These are phyloP conservation scores for Neofusicoccum umdonicola DNA, from an alignment of 2,329 filamentous ascomycete species.

Conservation along the genomic window DNA sequence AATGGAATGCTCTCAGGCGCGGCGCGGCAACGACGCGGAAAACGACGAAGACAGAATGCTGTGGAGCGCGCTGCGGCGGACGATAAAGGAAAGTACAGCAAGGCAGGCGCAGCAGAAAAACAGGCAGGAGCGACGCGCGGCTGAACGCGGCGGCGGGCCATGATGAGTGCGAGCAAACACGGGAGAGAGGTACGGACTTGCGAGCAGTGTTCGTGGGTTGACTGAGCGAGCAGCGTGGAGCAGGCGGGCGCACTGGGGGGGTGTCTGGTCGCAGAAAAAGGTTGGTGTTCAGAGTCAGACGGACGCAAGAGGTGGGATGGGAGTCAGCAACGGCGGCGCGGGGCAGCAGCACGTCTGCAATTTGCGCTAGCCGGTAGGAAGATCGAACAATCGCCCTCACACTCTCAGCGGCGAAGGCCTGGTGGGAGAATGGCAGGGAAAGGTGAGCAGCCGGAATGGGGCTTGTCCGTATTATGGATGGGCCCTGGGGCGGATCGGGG, in stretches of 20 bases:
- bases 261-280: slow-evolving; percentile 6
- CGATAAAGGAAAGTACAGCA: slow-evolving; percentile 3
- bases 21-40: background rate
- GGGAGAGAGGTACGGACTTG: slow-evolving; percentile 12
- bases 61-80: background rate
- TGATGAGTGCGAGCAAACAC: background rate
- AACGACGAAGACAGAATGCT: background rate
- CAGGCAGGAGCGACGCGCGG: slow-evolving; percentile 9
- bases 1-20: background rate
- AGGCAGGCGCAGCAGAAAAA: slow-evolving; percentile 9
- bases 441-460: slow-evolving; percentile 17
- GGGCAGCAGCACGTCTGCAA: slow-evolving; percentile 5
- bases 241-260: background rate
- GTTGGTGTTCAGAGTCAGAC: slow-evolving; percentile 14
- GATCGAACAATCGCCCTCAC: slow-evolving; percentile 11
- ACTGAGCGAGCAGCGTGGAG: background rate
- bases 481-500: slow-evolving; percentile 15
- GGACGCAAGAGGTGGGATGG: slow-evolving; percentile 14
- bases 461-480: slow-evolving; percentile 20
- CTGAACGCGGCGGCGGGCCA: background rate
- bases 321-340: slow-evolving; percentile 10
- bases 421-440: slow-evolving; percentile 14
- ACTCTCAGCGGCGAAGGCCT: slow-evolving; percentile 12
- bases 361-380: slow-evolving; percentile 12
- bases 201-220: slow-evolving; percentile 1